Conservation (phyloP, 257 asterid genomes). For the Solanum chaucha region DNA sequence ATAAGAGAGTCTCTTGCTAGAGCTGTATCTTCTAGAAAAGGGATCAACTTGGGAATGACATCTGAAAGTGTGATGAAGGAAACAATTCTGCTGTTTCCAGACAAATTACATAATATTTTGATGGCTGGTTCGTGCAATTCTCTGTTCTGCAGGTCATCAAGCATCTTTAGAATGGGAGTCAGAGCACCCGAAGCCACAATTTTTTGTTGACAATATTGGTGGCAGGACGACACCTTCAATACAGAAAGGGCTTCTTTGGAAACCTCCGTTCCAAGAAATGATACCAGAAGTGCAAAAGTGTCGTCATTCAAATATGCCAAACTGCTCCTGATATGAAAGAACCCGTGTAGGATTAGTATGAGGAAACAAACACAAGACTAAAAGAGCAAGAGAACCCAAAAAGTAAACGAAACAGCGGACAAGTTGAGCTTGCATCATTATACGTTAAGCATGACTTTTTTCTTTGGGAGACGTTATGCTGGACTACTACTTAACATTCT, state of each 20-base stretch:
- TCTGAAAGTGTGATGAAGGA: neutral
- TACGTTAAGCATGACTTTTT: neutral
- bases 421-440: neutral
- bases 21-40: conserved; percentile 33
- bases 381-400: neutral
- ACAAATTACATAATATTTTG: conserved; percentile 36
- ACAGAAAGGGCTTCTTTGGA: conserved; percentile 53
- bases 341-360: conserved; percentile 1
- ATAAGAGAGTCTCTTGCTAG: conserved; percentile 73
- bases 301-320: conserved; percentile 39
- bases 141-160: conserved; percentile 27
- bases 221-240: conserved; percentile 33
- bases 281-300: conserved; percentile 42
- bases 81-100: conserved; percentile 11
- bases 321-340: conserved; percentile 25
- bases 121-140: conserved; percentile 47
- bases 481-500: neutral
- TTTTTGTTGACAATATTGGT: conserved; percentile 13
- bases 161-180: conserved; percentile 31
- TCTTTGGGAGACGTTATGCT: neutral
- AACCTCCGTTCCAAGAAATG: conserved; percentile 53
- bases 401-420: neutral
- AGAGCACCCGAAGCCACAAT: conserved; percentile 49
- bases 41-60: neutral
- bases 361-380: neutral